Percentiles rank a stretch among this genome's conserved stretches.
Evolutionary conservation across 164 flowering plant genomes (phyloP).

Genomic region (Magnolia sinica): DNA sequence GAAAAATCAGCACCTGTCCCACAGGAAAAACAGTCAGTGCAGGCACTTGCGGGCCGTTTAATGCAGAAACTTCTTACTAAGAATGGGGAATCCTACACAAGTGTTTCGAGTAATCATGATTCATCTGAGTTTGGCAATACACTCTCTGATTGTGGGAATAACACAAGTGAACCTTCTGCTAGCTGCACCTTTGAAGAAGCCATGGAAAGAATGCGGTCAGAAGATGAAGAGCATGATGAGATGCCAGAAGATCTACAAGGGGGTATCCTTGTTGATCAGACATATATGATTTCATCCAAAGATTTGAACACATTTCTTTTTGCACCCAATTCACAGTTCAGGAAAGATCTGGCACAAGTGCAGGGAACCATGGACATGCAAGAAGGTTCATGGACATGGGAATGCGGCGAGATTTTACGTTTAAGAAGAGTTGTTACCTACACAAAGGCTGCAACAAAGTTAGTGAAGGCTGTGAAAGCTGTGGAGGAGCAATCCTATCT

Average conservation of each 20-base stretch:
- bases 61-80: conserved; percentile 53
- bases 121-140: conserved; percentile 42
- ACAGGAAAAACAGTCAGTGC: conserved; percentile 53
- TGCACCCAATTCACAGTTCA: conserved; percentile 61
- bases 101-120: conserved; percentile 27
- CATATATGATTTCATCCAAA: conserved; percentile 34
- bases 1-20: neutral
- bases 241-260: conserved; percentile 64
- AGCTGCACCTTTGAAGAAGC: conserved; percentile 52
- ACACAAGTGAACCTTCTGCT: conserved; percentile 27
- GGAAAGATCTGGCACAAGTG: conserved; percentile 50
- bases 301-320: conserved; percentile 57
- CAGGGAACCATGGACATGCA: conserved; percentile 58
- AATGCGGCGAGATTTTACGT: conserved; percentile 31
- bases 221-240: conserved; percentile 27
- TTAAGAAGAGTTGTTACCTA: conserved; percentile 58
- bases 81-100: conserved; percentile 32
- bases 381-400: conserved; percentile 72
- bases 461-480: conserved; percentile 72
- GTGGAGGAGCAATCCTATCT: conserved; percentile 67
- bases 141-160: conserved; percentile 50
- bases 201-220: conserved; percentile 42
- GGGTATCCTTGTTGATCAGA: conserved; percentile 63
- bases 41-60: conserved; percentile 41
- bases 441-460: conserved; percentile 59